Evolutionary conservation across 2,329 filamentous ascomycete genomes (phyloP), one percentile per base, ranked within the genome.

Genomic region (Sporothrix brunneoviolacea): DNA sequence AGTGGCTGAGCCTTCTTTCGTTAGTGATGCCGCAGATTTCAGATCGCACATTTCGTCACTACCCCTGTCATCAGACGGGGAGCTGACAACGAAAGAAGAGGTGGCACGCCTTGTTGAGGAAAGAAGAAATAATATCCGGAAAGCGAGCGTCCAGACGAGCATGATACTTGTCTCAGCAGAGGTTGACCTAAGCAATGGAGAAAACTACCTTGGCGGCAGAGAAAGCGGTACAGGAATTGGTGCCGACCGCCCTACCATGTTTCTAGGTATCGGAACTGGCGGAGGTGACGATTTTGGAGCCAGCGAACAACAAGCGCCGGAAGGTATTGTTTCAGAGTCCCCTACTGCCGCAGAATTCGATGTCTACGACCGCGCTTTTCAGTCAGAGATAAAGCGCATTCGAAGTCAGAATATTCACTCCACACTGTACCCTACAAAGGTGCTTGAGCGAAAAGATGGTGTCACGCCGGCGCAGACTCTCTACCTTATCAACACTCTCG

Each of bases 351-450:
- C 88, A 6, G 89, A 94, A 54, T 88, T 88, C 59, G 83, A 93
- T 62, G 84, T 97, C 52, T 96, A 95, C 65, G 88, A 95, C 64
- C 81, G 79, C 1, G 91, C 91, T 0, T 96, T 95, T 64, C 82
- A 88, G 61, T 80, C 86, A 54, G 88, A 96, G 68, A 79, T 93
- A 24, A 78, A 85, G 52, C 78, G 84, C 15, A 91, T 96, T 60
- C 70, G 67, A 52, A 39, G 58, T 61, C 70, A 65, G 46, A 60
- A 58, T 32, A 64, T 52, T 18, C 69, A 71, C 13, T 67, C 68
- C 13, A 65, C 55, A 40, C 62, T 78, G 44, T 80, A 76, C 57
- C 63, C 75, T 53, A 79, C 67, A 40, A 68, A 74, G 42, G 68
- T 78, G 40, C 37, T 51, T 2, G 54, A 56, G 41, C 16, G 41